A percentile compares a stretch with the other conserved stretches of the same genome.
Evolutionary conservation across 129 eudicot species (phyloP).

Genomic region (Chrysanthemum makinoi): DNA sequence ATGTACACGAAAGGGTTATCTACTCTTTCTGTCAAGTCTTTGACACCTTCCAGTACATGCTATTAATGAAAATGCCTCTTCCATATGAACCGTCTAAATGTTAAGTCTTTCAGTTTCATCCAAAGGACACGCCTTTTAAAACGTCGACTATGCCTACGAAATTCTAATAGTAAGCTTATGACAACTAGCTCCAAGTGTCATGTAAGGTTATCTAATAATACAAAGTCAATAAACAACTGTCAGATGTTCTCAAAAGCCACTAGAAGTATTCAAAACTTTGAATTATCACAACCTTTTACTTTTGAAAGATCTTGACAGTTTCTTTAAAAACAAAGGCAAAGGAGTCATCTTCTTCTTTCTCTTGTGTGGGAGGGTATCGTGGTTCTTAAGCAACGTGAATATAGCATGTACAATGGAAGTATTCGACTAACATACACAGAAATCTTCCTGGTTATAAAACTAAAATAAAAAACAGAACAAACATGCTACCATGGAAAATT

Average conservation of each 20-base stretch:
- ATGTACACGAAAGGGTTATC: too few relatives aligned
- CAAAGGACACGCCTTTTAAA: too few relatives aligned
- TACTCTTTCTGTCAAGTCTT: too few relatives aligned
- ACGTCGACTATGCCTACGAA: too few relatives aligned
- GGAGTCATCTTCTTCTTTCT: background rate
- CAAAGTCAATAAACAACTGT: too few relatives aligned
- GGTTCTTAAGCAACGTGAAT: conserved; percentile 15
- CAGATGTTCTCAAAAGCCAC: background rate
- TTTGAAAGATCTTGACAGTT: conserved; percentile 11
- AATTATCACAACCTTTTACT: conserved; percentile 3
- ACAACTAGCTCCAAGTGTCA: too few relatives aligned
- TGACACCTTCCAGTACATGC: too few relatives aligned
- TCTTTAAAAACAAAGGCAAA: conserved; percentile 13
- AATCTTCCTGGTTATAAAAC: background rate
- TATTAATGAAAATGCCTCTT: too few relatives aligned
- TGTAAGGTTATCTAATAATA: too few relatives aligned
- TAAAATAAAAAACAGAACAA: background rate
- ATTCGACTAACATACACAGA: background rate
- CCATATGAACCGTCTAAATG: background rate
- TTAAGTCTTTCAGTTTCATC: background rate
- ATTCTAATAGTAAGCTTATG: too few relatives aligned
- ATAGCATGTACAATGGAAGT: background rate
- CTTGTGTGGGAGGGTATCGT: conserved; percentile 13
- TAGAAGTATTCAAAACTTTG: background rate
- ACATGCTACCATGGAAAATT: conserved; percentile 22